Evolutionary conservation across 2,329 filamentous ascomycete genomes (phyloP).

Genomic region (Neoascochyta sp.): DNA sequence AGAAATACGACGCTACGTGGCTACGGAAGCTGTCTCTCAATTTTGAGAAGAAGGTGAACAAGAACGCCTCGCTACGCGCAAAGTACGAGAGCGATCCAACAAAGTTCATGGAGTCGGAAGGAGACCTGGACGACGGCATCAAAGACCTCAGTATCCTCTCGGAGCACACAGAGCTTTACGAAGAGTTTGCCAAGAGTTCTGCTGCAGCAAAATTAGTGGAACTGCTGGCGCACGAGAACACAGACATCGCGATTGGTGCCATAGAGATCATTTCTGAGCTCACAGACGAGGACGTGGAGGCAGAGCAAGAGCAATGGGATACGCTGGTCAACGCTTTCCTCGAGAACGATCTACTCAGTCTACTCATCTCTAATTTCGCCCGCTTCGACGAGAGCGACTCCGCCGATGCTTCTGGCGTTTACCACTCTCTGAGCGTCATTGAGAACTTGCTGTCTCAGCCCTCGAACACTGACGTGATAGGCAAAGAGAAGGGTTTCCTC

Average conservation of each 20-base stretch:
- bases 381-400: conserved; percentile 71
- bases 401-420: conserved; percentile 78
- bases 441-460: conserved; percentile 79
- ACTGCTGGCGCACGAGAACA: conserved; percentile 89
- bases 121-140: conserved; percentile 83
- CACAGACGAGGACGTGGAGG: conserved; percentile 87
- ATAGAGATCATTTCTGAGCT: conserved; percentile 87
- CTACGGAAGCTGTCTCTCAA: conserved; percentile 73
- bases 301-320: conserved; percentile 77
- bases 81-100: conserved; percentile 76
- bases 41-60: conserved; percentile 87
- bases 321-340: conserved; percentile 62
- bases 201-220: conserved; percentile 71
- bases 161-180: conserved; percentile 80
- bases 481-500: conserved; percentile 63
- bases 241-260: conserved; percentile 88
- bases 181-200: conserved; percentile 72
- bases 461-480: conserved; percentile 67
- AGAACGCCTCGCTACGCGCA: conserved; percentile 84
- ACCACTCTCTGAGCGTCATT: conserved; percentile 74
- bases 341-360: conserved; percentile 65
- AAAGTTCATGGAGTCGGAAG: conserved; percentile 81
- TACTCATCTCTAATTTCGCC: conserved; percentile 73
- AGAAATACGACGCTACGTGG: conserved; percentile 82
- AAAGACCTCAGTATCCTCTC: conserved; percentile 86